Evolutionary conservation across 2,329 filamentous ascomycete species (phyloP).

Genomic region (Trichocomaceae sp.): DNA sequence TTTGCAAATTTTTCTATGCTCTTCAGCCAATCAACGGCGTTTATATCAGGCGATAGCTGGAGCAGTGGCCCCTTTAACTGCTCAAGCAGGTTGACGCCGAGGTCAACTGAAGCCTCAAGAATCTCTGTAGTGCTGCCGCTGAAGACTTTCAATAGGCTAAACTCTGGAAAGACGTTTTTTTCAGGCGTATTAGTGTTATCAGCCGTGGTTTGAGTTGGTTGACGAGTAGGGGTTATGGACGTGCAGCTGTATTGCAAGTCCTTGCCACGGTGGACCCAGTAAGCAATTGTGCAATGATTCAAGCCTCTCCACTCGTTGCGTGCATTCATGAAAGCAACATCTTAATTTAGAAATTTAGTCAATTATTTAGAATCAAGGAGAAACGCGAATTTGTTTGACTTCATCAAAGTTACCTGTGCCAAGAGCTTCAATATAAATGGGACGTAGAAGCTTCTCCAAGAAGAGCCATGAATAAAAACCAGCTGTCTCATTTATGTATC

Average conservation of each 20-base stretch:
- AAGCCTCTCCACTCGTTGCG: not conserved
- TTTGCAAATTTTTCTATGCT: conserved; percentile 3
- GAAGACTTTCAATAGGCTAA: conserved; percentile 1
- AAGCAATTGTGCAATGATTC: conserved; percentile 2
- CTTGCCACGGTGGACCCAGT: not conserved
- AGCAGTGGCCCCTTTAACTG: conserved; percentile 1
- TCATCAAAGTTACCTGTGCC: not conserved
- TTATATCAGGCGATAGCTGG: conserved; percentile 4
- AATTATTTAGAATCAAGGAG: not conserved
- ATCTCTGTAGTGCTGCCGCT: not conserved
- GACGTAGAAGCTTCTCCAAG: not conserved
- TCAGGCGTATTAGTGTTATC: not conserved
- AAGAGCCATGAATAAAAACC: conserved; percentile 3
- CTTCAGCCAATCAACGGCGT: conserved; percentile 5
- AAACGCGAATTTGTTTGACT: not conserved
- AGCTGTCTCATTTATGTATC: conserved; percentile 4
- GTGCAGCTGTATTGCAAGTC: not conserved
- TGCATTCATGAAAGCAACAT: not conserved
- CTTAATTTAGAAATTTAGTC: not conserved
- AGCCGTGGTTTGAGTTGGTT: not conserved
- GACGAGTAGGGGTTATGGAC: not conserved
- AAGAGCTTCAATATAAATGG: not conserved
- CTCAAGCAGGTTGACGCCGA: conserved; percentile 4
- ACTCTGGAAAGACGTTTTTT: not conserved
- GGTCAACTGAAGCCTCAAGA: conserved; percentile 3